A percentile compares a stretch with the other conserved stretches of the same genome.
phyloP scores from a whole-genome alignment of 306 rosid genomes.

The Pueraria montana region DNA sequence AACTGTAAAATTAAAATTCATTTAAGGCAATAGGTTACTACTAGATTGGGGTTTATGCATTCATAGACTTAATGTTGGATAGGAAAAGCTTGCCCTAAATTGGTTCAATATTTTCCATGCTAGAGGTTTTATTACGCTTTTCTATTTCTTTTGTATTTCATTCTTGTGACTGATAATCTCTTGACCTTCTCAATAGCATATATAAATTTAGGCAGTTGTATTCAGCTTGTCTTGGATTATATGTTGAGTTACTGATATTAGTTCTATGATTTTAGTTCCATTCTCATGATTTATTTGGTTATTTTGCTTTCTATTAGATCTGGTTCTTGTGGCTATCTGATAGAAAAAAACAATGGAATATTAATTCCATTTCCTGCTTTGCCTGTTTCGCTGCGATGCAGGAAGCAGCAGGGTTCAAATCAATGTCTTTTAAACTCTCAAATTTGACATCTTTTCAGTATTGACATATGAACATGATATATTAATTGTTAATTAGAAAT shows the following conservation, averaged over 20 bases:
- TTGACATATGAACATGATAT: neutral
- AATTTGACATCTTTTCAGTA: neutral
- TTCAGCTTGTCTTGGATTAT: neutral
- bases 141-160: neutral
- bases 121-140: neutral
- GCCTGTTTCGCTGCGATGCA: neutral
- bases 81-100: neutral
- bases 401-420: neutral
- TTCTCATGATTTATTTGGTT: neutral
- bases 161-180: neutral
- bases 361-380: neutral
- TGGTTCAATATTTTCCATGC: constrained; percentile 17
- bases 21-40: neutral
- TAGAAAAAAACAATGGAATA: neutral
- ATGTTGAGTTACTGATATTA: neutral
- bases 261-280: neutral
- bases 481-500: too few relatives aligned
- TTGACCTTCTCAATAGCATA: neutral
- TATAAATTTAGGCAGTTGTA: neutral
- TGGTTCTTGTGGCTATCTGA: neutral
- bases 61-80: neutral
- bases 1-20: neutral
- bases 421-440: neutral
- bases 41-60: neutral
- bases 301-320: neutral